These are phyloP conservation scores for Vigna unguiculata DNA, from an alignment of 306 rosid genomes.

Conservation along the genomic window DNA sequence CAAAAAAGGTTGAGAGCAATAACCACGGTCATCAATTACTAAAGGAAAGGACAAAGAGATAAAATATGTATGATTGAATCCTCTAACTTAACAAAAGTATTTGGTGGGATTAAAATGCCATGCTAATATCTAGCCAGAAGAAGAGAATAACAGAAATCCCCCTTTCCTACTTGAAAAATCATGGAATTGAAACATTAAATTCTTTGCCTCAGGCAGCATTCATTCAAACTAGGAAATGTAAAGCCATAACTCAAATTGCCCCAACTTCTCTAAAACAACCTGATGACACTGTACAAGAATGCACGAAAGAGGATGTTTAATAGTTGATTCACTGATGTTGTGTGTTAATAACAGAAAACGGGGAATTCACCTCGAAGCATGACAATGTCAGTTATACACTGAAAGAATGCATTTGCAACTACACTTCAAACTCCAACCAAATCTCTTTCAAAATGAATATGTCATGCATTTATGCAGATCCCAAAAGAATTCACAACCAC, in stretches of 20 bases:
- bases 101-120: background rate
- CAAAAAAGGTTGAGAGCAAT: conserved; percentile 9
- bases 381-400: conserved; percentile 20
- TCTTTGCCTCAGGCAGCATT: conserved; percentile 7
- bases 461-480: conserved; percentile 2
- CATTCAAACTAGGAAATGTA: conserved; percentile 12
- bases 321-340: conserved; percentile 9
- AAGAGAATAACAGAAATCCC: conserved; percentile 2
- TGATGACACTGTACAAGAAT: conserved; percentile 10
- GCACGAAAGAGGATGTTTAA: conserved; percentile 29
- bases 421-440: background rate
- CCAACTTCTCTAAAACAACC: background rate
- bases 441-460: conserved; percentile 21
- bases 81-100: conserved; percentile 18
- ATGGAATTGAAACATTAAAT: conserved; percentile 21
- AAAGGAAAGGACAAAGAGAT: background rate
- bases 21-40: conserved; percentile 4
- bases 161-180: background rate
- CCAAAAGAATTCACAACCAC: conserved; percentile 18
- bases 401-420: background rate
- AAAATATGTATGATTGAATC: background rate
- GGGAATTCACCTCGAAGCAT: conserved; percentile 15
- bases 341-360: conserved; percentile 16
- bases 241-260: conserved; percentile 26
- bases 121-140: background rate